Percentiles rank a stretch among this genome's conserved stretches.
phyloP scores from a whole-genome alignment of 2,329 filamentous ascomycete genomes.

The Alternaria postmessia region DNA sequence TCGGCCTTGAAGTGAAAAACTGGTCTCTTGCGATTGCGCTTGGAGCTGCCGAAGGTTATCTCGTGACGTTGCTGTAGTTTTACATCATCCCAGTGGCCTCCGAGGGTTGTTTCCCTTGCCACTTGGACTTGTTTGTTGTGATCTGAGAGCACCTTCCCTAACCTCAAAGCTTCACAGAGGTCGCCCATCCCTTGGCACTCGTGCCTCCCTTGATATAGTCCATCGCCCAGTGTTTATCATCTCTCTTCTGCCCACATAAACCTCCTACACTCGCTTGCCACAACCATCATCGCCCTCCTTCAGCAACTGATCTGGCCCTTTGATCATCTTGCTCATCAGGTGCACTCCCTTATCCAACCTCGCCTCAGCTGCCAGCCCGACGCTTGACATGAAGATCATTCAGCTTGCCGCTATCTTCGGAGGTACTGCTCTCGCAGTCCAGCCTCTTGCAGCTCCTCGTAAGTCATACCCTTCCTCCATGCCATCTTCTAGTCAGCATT shows the following conservation, averaged over 20 bases:
- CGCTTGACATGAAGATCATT: conserved; percentile 38
- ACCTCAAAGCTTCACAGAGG: conserved; percentile 5
- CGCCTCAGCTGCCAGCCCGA: conserved; percentile 22
- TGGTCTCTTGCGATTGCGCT: conserved; percentile 22
- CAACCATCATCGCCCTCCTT: conserved; percentile 21
- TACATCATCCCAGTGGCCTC: background rate
- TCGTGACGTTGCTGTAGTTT: conserved; percentile 11
- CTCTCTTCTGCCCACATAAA: conserved; percentile 21
- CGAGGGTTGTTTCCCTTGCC: conserved; percentile 2
- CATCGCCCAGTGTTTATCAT: conserved; percentile 10
- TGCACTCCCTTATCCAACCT: conserved; percentile 29
- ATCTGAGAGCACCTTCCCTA: conserved; percentile 23
- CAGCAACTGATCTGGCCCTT: conserved; percentile 7
- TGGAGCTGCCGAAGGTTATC: background rate
- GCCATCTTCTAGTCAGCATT: background rate
- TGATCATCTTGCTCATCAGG: conserved; percentile 25
- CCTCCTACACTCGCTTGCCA: conserved; percentile 38
- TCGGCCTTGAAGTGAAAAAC: conserved; percentile 18
- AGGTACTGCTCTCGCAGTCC: conserved; percentile 30
- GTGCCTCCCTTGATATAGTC: conserved; percentile 20
- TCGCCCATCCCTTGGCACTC: conserved; percentile 29
- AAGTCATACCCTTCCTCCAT: conserved; percentile 17
- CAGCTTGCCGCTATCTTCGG: conserved; percentile 36
- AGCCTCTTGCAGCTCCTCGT: conserved; percentile 31
- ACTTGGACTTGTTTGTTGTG: conserved; percentile 27